A percentile compares a stretch with the other conserved stretches of the same genome.
These are phyloP conservation scores for Aspergillus sclerotioniger DNA, from an alignment of 495 filamentous ascomycete species.

Conservation along the genomic window DNA sequence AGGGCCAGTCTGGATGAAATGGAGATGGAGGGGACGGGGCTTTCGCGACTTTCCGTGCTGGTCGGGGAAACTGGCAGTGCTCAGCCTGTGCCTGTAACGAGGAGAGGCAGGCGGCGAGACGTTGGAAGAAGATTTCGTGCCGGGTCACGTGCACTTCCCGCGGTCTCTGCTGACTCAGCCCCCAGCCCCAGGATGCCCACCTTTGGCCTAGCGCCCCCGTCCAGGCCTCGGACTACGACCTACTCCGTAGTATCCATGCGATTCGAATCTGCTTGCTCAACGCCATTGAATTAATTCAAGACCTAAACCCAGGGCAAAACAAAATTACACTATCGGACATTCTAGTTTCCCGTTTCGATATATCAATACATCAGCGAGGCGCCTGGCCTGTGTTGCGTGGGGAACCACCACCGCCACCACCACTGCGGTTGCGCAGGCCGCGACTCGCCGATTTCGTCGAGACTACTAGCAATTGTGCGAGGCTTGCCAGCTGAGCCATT, in stretches of 20 bases:
- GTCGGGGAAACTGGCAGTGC: conserved; percentile 44
- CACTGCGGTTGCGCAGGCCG: too few species aligned
- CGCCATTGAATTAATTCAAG: neutral
- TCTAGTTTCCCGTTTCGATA: neutral
- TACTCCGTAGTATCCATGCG: neutral
- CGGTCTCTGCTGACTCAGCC: conserved; percentile 23
- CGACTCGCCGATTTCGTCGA: too few species aligned
- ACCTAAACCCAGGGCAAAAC: neutral
- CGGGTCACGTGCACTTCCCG: conserved; percentile 23
- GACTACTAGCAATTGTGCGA: neutral
- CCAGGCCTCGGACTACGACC: neutral
- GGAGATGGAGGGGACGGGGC: conserved; percentile 45
- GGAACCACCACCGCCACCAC: too few species aligned
- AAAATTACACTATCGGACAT: neutral
- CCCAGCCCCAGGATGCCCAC: conserved; percentile 9
- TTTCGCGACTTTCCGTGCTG: conserved; percentile 45
- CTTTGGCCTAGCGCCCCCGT: conserved; percentile 10
- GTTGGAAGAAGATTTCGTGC: conserved; percentile 40
- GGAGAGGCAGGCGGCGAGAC: conserved; percentile 29
- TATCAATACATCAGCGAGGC: neutral
- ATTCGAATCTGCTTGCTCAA: neutral
- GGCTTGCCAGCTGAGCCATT: neutral
- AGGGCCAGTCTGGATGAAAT: conserved; percentile 41
- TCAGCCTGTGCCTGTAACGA: conserved; percentile 39
- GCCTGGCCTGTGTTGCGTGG: too few species aligned